Conservation (phyloP, 2,329 filamentous ascomycete genomes). For the Fusarium illudens region DNA sequence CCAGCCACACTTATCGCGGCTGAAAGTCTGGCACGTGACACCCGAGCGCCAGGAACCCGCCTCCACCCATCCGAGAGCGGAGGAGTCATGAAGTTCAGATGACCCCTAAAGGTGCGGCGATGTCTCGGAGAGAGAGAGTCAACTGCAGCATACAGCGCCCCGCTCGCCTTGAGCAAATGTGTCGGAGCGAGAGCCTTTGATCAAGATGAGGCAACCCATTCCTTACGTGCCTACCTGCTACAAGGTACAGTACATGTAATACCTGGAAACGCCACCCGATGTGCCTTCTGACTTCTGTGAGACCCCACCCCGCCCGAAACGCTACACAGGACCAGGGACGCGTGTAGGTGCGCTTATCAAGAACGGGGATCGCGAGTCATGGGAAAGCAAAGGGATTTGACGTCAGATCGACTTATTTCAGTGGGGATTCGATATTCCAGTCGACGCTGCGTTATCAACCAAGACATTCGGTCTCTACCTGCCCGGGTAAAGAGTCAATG, state of each 20-base stretch:
- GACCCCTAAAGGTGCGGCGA: neutral
- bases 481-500: neutral
- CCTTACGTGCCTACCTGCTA: too few species aligned
- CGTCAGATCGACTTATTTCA: neutral
- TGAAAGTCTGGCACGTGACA: neutral
- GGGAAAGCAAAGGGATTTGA: neutral
- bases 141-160: neutral
- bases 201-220: neutral
- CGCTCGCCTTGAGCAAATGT: neutral
- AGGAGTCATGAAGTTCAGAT: neutral
- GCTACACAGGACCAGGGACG: neutral
- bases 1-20: slow-evolving; percentile 1
- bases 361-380: neutral
- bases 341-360: neutral
- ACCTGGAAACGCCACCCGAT: neutral
- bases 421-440: neutral
- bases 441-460: neutral
- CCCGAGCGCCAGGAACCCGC: neutral
- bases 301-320: neutral
- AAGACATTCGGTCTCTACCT: neutral
- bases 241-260: neutral
- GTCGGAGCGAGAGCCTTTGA: neutral
- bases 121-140: neutral
- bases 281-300: neutral
- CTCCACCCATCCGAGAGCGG: neutral